Conservation (phyloP, 2,329 filamentous ascomycete genomes). For the Seiridium cupressi region DNA sequence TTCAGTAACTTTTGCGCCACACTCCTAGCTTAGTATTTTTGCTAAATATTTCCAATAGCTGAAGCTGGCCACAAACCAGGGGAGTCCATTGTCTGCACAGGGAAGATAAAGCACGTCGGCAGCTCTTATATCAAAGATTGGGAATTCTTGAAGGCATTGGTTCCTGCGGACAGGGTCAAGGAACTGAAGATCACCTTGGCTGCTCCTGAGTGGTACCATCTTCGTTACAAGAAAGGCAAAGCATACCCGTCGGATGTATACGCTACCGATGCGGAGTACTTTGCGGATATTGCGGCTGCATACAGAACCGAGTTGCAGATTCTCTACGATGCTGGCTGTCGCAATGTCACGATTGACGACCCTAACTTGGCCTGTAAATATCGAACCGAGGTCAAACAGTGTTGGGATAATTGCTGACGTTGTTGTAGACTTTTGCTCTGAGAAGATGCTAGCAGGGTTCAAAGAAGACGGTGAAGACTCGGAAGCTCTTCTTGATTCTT, state of each 20-base stretch:
- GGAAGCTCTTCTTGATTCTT: conserved; percentile 68
- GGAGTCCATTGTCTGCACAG: conserved; percentile 42
- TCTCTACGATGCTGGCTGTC: conserved; percentile 60
- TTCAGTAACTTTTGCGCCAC: conserved; percentile 31
- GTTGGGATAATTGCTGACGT: too few species aligned
- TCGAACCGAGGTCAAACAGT: too few species aligned
- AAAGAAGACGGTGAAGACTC: conserved; percentile 67
- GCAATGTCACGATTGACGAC: conserved; percentile 67
- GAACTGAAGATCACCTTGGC: conserved; percentile 55
- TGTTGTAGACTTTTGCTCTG: conserved; percentile 67
- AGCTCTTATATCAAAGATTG: conserved; percentile 41
- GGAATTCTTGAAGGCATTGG: conserved; percentile 38
- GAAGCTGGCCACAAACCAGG: conserved; percentile 45
- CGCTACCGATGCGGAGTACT: conserved; percentile 59
- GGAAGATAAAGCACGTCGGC: conserved; percentile 44
- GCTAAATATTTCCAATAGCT: conserved; percentile 19
- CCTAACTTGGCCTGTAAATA: conserved; percentile 64
- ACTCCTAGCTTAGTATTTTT: background rate
- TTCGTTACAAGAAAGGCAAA: conserved; percentile 51
- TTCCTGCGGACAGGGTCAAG: conserved; percentile 59
- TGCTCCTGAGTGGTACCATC: conserved; percentile 55
- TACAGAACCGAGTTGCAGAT: conserved; percentile 56
- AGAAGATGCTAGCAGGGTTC: conserved; percentile 73
- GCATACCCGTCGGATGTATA: conserved; percentile 59
- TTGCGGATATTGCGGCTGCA: conserved; percentile 61